Evolutionary conservation across 345 rosid genomes (phyloP).

Genomic region (Odontarrhena argentea): DNA sequence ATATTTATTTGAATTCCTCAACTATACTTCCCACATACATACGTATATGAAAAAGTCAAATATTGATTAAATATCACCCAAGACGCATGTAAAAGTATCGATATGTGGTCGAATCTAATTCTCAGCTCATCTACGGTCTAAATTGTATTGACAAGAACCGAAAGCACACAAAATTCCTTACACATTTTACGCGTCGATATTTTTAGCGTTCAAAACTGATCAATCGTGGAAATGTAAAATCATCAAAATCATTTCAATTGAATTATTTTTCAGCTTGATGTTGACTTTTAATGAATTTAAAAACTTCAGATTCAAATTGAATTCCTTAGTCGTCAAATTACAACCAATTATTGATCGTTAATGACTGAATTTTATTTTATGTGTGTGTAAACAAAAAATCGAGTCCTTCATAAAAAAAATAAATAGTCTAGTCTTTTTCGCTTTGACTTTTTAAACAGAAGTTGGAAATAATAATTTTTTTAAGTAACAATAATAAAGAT

Average conservation of each 20-base stretch:
- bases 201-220: not conserved
- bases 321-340: constrained; percentile 12
- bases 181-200: not conserved
- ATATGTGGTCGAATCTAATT: not conserved
- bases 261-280: constrained; percentile 9
- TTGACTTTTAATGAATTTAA: constrained; percentile 19
- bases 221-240: not conserved
- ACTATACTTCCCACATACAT: not conserved
- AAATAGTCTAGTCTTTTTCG: not conserved
- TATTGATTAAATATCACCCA: not conserved
- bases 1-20: constrained; percentile 15
- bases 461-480: too few relatives aligned
- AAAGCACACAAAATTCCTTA: not conserved
- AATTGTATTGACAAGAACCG: not conserved
- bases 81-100: not conserved
- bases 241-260: not conserved
- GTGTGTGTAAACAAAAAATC: not conserved
- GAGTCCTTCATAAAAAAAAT: not conserved
- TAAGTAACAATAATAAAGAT: too few relatives aligned
- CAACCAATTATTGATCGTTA: constrained; percentile 4
- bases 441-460: not conserved
- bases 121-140: not conserved
- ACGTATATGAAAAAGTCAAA: not conserved
- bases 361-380: not conserved
- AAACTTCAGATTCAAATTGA: not conserved